Conservation (phyloP, 2,329 filamentous ascomycete genomes). For the Cladophialophora bantiana region DNA sequence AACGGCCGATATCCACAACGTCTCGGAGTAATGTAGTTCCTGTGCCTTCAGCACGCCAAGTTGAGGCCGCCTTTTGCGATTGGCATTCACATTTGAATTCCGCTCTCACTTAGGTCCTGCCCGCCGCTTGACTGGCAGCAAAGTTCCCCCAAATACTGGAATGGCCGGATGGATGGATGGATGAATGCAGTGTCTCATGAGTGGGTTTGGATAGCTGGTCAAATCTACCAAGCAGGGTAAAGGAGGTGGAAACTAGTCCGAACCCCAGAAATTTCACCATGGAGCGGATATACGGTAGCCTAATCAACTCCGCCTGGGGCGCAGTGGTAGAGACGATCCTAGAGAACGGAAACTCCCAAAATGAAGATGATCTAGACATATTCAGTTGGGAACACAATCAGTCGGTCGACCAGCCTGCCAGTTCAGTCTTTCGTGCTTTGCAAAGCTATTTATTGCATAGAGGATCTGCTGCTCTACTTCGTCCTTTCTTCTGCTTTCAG, state of each 20-base stretch:
- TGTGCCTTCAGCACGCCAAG: too few species aligned
- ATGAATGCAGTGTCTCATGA: background rate
- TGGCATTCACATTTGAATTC: background rate
- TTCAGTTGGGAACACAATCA: too few species aligned
- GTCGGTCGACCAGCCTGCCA: too few species aligned
- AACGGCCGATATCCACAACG: too few species aligned
- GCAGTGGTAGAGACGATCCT: background rate
- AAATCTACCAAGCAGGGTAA: background rate
- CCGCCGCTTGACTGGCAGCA: background rate
- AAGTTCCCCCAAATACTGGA: background rate
- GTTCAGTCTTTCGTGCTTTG: too few species aligned
- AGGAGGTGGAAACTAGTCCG: background rate
- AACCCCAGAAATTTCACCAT: background rate
- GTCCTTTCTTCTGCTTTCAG: background rate
- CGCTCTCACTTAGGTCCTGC: background rate
- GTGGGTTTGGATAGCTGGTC: background rate
- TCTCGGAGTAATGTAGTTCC: background rate
- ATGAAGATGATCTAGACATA: background rate
- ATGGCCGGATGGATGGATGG: background rate
- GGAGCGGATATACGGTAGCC: background rate
- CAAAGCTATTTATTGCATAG: too few species aligned
- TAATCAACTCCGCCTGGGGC: background rate
- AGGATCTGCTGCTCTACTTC: too few species aligned
- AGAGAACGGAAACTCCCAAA: background rate
- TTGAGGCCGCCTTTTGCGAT: too few species aligned